Evolutionary conservation across 176 grass and related monocot genomes (phyloP).

Genomic region (Hsuehochloa calcarea): DNA sequence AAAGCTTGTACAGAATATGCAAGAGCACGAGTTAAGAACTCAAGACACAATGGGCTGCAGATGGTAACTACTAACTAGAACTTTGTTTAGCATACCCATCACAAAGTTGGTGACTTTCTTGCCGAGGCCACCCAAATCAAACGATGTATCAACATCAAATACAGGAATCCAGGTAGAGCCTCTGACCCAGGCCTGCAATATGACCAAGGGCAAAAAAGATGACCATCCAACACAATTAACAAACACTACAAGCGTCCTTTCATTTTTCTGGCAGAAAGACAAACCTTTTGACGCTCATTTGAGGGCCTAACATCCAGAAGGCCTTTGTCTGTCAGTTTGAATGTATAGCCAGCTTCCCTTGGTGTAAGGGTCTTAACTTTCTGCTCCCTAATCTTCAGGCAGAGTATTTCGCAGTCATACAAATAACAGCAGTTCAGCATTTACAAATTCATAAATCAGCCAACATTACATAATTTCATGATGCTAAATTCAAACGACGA

Average conservation of each 20-base stretch:
- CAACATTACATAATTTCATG: not conserved
- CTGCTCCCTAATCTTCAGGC: constrained; percentile 90
- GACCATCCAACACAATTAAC: not conserved
- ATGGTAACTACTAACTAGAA: constrained; percentile 4
- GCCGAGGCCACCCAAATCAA: constrained; percentile 53
- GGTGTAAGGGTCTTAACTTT: constrained; percentile 91
- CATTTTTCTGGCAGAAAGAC: not conserved
- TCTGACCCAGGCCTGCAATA: constrained; percentile 82
- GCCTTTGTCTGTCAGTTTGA: constrained; percentile 73
- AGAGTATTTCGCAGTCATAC: constrained; percentile 10
- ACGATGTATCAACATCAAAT: constrained; percentile 65
- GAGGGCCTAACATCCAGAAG: constrained; percentile 93
- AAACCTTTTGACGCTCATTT: constrained; percentile 76
- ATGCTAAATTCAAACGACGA: not conserved
- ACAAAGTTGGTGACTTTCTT: constrained; percentile 84
- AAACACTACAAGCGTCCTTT: not conserved
- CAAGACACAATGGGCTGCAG: not conserved
- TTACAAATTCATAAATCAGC: not conserved
- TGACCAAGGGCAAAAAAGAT: not conserved
- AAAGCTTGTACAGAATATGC: not conserved
- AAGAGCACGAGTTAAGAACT: constrained; percentile 5
- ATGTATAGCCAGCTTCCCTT: constrained; percentile 92
- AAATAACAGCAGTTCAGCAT: constrained; percentile 7
- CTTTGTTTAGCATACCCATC: constrained; percentile 62
- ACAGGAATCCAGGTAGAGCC: constrained; percentile 94